These are phyloP conservation scores for Colletotrichum sp. DNA, from an alignment of 2,329 filamentous ascomycete genomes.

Conservation along the genomic window DNA sequence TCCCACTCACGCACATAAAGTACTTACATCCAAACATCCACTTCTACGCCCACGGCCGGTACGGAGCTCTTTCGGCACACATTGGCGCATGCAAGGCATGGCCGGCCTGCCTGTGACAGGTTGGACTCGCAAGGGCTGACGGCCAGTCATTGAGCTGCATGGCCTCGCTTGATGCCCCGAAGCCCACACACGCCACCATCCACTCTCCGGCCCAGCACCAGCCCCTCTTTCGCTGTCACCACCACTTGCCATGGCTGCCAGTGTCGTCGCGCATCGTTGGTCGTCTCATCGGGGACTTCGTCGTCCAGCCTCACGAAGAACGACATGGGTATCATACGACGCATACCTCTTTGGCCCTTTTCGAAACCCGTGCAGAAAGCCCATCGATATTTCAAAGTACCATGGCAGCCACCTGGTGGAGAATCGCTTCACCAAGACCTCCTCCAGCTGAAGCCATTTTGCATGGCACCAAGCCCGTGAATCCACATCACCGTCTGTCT, in stretches of 20 bases:
- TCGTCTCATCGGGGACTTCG: neutral
- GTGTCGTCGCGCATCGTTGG: neutral
- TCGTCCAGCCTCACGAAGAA: neutral
- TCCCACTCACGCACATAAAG: conserved; percentile 12
- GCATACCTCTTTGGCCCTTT: neutral
- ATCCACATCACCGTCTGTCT: neutral
- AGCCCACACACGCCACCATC: conserved; percentile 14
- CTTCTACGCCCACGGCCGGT: conserved; percentile 6
- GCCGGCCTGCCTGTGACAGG: neutral
- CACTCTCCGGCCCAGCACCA: neutral
- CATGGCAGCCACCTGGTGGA: conserved; percentile 1
- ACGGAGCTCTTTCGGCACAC: neutral
- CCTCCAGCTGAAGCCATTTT: neutral
- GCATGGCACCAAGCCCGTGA: neutral
- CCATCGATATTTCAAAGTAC: conserved; percentile 7
- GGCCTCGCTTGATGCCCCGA: neutral
- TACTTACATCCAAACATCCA: conserved; percentile 7
- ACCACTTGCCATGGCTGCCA: neutral
- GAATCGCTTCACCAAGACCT: conserved; percentile 5
- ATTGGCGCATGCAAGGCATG: conserved; percentile 9
- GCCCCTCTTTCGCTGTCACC: neutral
- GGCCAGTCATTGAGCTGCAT: conserved; percentile 3
- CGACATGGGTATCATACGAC: conserved; percentile 16
- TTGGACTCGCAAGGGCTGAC: neutral
- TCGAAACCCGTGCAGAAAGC: conserved; percentile 5